These are phyloP conservation scores for Neotropicomus parvogracilis DNA, from an alignment of 1,284 basidiomycete genomes.

Conservation along the genomic window DNA sequence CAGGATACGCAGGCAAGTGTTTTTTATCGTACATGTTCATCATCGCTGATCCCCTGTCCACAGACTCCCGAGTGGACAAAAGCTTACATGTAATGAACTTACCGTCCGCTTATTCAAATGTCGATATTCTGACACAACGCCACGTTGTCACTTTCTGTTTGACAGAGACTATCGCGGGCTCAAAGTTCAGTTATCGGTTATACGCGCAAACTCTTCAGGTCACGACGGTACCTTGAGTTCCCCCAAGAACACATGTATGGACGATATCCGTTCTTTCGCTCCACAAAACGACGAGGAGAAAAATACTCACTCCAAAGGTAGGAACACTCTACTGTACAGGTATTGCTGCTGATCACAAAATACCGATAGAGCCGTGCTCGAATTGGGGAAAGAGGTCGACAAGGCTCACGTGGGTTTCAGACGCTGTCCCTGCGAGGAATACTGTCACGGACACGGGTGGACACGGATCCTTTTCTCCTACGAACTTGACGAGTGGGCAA, in stretches of 20 bases:
- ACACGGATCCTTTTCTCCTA: neutral
- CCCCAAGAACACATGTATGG: neutral
- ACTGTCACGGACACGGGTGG: neutral
- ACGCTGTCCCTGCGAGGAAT: neutral
- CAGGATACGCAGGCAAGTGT: slow-evolving; percentile 63
- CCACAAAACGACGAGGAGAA: neutral
- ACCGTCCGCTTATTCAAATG: neutral
- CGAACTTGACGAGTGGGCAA: neutral
- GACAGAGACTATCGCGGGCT: slow-evolving; percentile 69
- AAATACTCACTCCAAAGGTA: slow-evolving; percentile 5
- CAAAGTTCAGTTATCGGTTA: slow-evolving; percentile 63
- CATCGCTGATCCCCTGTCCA: slow-evolving; percentile 1
- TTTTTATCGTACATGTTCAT: neutral
- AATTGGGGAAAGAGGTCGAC: neutral
- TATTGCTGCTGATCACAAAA: neutral
- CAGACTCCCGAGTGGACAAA: slow-evolving; percentile 81
- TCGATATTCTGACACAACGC: neutral
- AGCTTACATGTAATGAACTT: slow-evolving; percentile 67
- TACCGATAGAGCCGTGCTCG: neutral
- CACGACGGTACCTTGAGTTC: slow-evolving; percentile 25
- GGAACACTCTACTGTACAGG: neutral
- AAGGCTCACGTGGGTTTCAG: neutral
- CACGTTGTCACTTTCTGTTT: neutral
- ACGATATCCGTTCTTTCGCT: neutral
- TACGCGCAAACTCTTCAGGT: slow-evolving; percentile 34